These are phyloP conservation scores for Colletotrichum musae DNA, from an alignment of 2,329 filamentous ascomycete genomes.

Conservation along the genomic window DNA sequence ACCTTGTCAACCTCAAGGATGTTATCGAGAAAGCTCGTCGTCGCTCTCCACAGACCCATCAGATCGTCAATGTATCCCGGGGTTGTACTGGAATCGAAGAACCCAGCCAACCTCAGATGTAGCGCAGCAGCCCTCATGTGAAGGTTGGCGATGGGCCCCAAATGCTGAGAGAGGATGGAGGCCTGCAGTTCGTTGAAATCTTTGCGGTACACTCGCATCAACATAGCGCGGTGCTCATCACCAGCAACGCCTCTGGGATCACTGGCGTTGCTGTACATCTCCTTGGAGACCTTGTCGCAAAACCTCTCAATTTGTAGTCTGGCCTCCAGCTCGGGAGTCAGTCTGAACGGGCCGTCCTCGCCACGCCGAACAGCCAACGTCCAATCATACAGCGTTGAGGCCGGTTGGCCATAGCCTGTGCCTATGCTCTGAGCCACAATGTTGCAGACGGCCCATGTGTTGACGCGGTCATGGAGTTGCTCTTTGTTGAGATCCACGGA, in stretches of 20 bases:
- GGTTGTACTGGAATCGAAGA: conserved; percentile 83
- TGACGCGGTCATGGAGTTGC: conserved; percentile 82
- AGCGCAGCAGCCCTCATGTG: conserved; percentile 81
- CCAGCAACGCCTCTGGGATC: conserved; percentile 79
- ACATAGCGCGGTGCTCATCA: conserved; percentile 76
- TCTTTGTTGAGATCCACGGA: conserved; percentile 83
- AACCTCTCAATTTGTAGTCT: conserved; percentile 81
- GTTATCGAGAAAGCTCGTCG: conserved; percentile 78
- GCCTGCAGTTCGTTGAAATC: conserved; percentile 76
- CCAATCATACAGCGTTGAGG: conserved; percentile 83
- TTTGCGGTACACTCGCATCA: conserved; percentile 76
- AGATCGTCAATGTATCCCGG: conserved; percentile 81
- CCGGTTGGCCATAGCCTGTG: conserved; percentile 87
- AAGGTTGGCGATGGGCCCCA: conserved; percentile 73
- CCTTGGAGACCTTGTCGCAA: conserved; percentile 83
- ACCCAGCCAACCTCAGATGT: conserved; percentile 83
- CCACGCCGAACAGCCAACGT: conserved; percentile 75
- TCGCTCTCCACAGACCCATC: conserved; percentile 81
- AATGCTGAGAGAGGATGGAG: conserved; percentile 69
- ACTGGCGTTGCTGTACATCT: conserved; percentile 84
- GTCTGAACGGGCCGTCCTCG: conserved; percentile 71
- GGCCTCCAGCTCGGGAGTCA: conserved; percentile 75
- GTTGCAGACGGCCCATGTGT: conserved; percentile 89
- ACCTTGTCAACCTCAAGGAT: conserved; percentile 69
- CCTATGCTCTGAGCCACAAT: conserved; percentile 86